Base-by-base conservation (phyloP, 2,329 filamentous ascomycete genomes). In the Colletotrichum cuscutae region DNA sequence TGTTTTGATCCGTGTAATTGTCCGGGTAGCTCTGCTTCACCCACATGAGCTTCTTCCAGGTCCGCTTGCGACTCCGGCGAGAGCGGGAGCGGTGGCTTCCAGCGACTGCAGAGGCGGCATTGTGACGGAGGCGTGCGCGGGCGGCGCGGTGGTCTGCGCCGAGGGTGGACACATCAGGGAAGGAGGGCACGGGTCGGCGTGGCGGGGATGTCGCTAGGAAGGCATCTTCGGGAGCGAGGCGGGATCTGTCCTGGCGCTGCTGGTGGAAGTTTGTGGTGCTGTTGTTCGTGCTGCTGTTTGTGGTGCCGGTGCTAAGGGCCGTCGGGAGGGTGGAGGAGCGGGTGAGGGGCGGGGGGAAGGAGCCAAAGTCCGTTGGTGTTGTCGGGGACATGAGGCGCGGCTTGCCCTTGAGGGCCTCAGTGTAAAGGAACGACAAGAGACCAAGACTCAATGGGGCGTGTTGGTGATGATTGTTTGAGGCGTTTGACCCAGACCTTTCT, bases 11-110 rank as follows among this genome's bases (percentile, higher is more conserved):
- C 53, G 97, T 98, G 81, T 98, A 98, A 82, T 99, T 99, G 82
- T 99, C 97, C n/a, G 97, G 95, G 80, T 97, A 98, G 42, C 94
- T 94, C 81, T 98, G 97, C 84, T 97, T 98, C 79, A 99, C 95
- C 97, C 97, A 99, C 68, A 99, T 89, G 76, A 99, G 84, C 86
- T 98, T 98, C 88, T 97, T 97, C 94, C 96, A 98, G 12, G 90
- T 90, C 63, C 91, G 90, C 79, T 92, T 94, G 76, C 92, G 88
- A 77, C 91, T 87, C 59, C 93, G 88, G 76, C 92, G 94, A 61
- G 90, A 86, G 76, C 90, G 93, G 22, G 91, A 87, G 54, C 88
- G 88, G 68, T 89, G 84, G 58, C 86, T 79, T 76, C 87, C 86
- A 83, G 74, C 71, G 37, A 42, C 37, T 7, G 37, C 37, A 12